These are phyloP conservation scores for Sporisorium exsertum DNA, from an alignment of 1,284 basidiomycete genomes.

Conservation along the genomic window DNA sequence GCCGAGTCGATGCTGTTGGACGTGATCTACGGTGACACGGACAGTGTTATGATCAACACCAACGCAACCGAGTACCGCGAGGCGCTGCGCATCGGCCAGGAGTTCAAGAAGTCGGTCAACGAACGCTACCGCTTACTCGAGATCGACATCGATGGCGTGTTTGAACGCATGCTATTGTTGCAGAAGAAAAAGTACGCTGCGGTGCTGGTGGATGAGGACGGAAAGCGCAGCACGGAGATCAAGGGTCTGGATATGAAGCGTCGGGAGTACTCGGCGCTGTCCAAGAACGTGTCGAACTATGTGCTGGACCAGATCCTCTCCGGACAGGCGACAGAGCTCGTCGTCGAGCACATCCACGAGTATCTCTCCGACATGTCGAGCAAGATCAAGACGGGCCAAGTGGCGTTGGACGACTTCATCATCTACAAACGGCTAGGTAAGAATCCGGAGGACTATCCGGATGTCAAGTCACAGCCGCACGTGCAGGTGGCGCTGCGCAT, in stretches of 20 bases:
- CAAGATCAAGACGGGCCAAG: conserved; percentile 80
- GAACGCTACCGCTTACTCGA: conserved; percentile 94
- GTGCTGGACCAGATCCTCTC: conserved; percentile 87
- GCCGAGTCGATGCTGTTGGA: conserved; percentile 91
- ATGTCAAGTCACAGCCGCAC: conserved; percentile 92
- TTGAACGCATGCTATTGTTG: conserved; percentile 89
- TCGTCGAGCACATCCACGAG: conserved; percentile 92
- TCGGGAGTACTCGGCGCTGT: conserved; percentile 90
- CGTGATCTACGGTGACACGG: conserved; percentile 98
- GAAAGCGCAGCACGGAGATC: conserved; percentile 75
- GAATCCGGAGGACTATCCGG: conserved; percentile 81
- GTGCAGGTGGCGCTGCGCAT: conserved; percentile 94
- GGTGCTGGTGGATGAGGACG: conserved; percentile 75
- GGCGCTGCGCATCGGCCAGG: conserved; percentile 88
- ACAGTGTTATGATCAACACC: conserved; percentile 98
- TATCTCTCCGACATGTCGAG: conserved; percentile 82
- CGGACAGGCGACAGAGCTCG: conserved; percentile 88
- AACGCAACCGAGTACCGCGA: conserved; percentile 88
- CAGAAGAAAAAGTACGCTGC: conserved; percentile 99
- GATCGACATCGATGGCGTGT: conserved; percentile 95
- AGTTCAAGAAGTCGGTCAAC: conserved; percentile 96
- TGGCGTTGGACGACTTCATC: conserved; percentile 91
- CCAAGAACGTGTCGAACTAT: conserved; percentile 82
- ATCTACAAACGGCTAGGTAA: conserved; percentile 73
- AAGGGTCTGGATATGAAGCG: conserved; percentile 99